A percentile compares a stretch with the other conserved stretches of the same genome.
Evolutionary conservation across 2,329 filamentous ascomycete species (phyloP).

Genomic region (Lachnellula hyalina): DNA sequence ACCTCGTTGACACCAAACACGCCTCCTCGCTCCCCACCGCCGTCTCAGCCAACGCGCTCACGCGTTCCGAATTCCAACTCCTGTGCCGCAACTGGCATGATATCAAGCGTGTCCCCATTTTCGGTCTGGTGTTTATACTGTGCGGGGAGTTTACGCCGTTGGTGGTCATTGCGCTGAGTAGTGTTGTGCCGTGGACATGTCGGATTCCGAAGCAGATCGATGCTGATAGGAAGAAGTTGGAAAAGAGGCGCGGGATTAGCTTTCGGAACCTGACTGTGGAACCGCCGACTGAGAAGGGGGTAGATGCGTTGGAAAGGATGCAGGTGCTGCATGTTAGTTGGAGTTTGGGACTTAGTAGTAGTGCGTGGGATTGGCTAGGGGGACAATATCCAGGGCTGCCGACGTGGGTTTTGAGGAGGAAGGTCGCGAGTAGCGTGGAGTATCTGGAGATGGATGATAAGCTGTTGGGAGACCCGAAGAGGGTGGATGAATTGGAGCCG

Average conservation of each 20-base stretch:
- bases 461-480: conserved; percentile 60
- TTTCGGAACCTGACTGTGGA: conserved; percentile 38
- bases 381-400: conserved; percentile 34
- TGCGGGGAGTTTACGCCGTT: conserved; percentile 86
- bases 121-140: conserved; percentile 67
- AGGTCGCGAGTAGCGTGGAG: conserved; percentile 48
- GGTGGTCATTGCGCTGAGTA: conserved; percentile 64
- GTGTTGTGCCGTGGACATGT: conserved; percentile 73
- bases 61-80: conserved; percentile 67
- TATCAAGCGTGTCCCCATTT: conserved; percentile 70
- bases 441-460: conserved; percentile 68
- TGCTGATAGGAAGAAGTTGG: conserved; percentile 47
- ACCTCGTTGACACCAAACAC: conserved; percentile 41
- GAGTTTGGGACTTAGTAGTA: conserved; percentile 37
- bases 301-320: conserved; percentile 31
- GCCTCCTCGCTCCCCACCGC: conserved; percentile 31
- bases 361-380: conserved; percentile 40
- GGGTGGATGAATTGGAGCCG: conserved; percentile 49
- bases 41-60: conserved; percentile 37
- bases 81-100: conserved; percentile 65
- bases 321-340: conserved; percentile 38
- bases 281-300: conserved; percentile 11
- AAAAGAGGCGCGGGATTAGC: conserved; percentile 45
- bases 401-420: conserved; percentile 46
- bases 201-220: conserved; percentile 72